Evolutionary conservation across 164 flowering plant species (phyloP), one percentile per base, ranked within the genome.

Genomic region (Umbellularia californica): DNA sequence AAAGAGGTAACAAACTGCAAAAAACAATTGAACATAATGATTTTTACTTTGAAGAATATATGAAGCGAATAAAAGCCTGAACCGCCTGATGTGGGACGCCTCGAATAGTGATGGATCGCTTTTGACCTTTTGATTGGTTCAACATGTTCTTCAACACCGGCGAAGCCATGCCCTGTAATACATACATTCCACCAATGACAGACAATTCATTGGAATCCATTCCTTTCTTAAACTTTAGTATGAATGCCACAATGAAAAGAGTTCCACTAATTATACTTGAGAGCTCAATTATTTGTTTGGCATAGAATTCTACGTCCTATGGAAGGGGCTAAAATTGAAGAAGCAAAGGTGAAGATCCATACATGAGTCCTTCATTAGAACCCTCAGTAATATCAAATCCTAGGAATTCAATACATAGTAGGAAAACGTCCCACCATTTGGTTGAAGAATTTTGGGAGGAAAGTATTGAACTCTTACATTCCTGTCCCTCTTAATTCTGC

Each of bases 1-100:
- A 55, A 5, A 55, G 20, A 55, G 7, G 20, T 55, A 20, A 14
- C 47, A 55, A 55, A 55, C n/a, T 55, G 6, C 60, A 55, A 7
- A 41, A 55, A 17, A 14, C 60, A 15, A 55, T 55, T 55, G 60
- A 17, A 19, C 20, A 10, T 64, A 22, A 13, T 2, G 17, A 58
- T 6, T 79, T 7, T 41, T 93, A 93, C 99, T 98, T 68, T 27
- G 93, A 90, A 69, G 97, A 90, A 77, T 93, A 95, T 72, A 95
- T 76, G 81, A 81, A 95, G 64, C 94, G 84, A 67, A 90, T 80
- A 79, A 95, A 95, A 75, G 85, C 91, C 23, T 84, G 87, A 64
- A 92, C 95, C 11, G 98, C 98, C 65, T 90, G 87, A 62, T 82
- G 81, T 5, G 98, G 93, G 71, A 87, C 97, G 2, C 99, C 98